Base-by-base conservation (phyloP, 1,139 yeast species). In the Taphrina communis region DNA sequence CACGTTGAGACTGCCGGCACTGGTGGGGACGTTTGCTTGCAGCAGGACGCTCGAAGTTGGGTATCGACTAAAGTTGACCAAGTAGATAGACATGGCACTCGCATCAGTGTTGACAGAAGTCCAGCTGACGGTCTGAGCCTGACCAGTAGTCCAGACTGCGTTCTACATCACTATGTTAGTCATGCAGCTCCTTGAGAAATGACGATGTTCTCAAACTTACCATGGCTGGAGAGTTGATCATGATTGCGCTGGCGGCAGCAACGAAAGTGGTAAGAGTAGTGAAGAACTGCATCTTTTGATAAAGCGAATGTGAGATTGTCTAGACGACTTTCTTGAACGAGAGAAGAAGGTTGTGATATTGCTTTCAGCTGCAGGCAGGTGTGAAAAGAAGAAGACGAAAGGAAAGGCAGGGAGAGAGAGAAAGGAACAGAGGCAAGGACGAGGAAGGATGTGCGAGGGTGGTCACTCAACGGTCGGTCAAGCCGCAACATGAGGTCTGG, bases 91-190 rank as follows among this genome's bases (percentile, higher is more conserved):
- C 48, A 65, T 35, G 35, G 41, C 51, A 8, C 39, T 8, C 5
- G 68, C 53, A 1, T 65, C 68, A 50, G 68, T 65, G 51, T 50
- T 35, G 68, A 65, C 68, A 19, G 62, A 55, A 5, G 68, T 25
- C 68, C 68, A 65, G 52, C 62, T 48, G 58, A 65, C 48, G 48
- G 60, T 53, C 31, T 46, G 55, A 36, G 38, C 17, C 17, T 25
- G 39, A 12, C 67, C 67, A 46, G 59, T 41, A 2, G 60, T 63
- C 67, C 67, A 63, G 44, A 53, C 58, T 2, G 61, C 42, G 12
- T 55, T 44, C 53, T 63, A 31, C 17, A 58, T 25, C 31, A 25
- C 31, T 25, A 25, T 4, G 31, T 25, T 25, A 25, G 31, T 25
- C 31, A 25, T 25, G 31, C 31, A 25, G 31, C 31, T 2, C 31